Conservation (phyloP, 1,284 basidiomycete genomes). For the Golubevia pallescens region DNA sequence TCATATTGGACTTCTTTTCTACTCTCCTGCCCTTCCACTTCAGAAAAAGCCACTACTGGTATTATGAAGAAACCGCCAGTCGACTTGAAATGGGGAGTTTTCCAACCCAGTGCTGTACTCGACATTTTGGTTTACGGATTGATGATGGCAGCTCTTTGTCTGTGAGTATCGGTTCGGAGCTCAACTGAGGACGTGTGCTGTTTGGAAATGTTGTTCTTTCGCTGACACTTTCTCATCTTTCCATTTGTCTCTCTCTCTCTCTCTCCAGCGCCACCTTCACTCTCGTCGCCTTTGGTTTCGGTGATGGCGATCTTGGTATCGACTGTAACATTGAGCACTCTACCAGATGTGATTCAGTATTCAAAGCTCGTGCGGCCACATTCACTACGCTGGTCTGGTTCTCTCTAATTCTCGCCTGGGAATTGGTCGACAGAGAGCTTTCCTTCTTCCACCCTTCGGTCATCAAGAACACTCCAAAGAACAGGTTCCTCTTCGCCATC, state of each 20-base stretch:
- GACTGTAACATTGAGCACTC: conserved; percentile 59
- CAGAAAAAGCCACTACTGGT: conserved; percentile 70
- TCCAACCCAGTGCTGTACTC: no score
- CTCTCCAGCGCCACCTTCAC: conserved; percentile 25
- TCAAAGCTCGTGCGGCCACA: conserved; percentile 62
- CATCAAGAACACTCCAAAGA: conserved; percentile 46
- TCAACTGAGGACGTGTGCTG: conserved; percentile 53
- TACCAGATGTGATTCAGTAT: conserved; percentile 54
- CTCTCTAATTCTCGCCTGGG: conserved; percentile 64
- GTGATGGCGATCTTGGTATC: conserved; percentile 38
- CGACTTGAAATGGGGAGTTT: conserved; percentile 16
- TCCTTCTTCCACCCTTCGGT: conserved; percentile 62
- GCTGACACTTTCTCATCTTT: conserved; percentile 15
- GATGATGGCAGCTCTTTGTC: conserved; percentile 70
- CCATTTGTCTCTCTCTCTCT: not conserved
- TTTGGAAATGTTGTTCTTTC: conserved; percentile 69
- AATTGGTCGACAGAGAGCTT: conserved; percentile 57
- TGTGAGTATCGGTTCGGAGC: conserved; percentile 68
- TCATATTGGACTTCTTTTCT: conserved; percentile 69
- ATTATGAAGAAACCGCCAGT: conserved; percentile 70
- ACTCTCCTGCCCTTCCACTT: conserved; percentile 71
- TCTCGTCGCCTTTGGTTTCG: conserved; percentile 44
- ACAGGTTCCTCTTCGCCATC: conserved; percentile 54
- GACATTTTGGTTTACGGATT: conserved; percentile 74
- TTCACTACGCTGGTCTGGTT: conserved; percentile 60